Percentiles rank a stretch among this genome's conserved stretches.
Evolutionary conservation across 768 basidiomycete genomes (phyloP).

Genomic region (Vararia minispora): DNA sequence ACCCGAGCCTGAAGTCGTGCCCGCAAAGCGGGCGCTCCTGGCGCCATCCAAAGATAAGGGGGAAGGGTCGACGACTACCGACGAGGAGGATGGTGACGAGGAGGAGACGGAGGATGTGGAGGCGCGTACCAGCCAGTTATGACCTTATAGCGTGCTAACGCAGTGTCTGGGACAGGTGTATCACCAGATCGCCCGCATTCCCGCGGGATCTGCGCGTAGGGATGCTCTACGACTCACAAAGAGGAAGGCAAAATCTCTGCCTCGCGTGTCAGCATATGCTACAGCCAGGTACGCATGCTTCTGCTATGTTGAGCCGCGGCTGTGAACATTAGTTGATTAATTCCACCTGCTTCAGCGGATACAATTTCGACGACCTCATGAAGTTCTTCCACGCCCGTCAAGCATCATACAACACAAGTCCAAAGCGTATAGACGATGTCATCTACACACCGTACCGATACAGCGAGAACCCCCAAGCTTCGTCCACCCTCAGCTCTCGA

Average conservation of each 20-base stretch:
- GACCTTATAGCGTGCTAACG: neutral
- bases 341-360: constrained; percentile 45
- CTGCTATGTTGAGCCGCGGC: neutral
- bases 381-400: constrained; percentile 84
- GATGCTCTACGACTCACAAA: constrained; percentile 88
- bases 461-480: constrained; percentile 37
- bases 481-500: constrained; percentile 7
- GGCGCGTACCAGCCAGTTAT: constrained; percentile 24
- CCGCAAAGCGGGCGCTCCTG: constrained; percentile 13
- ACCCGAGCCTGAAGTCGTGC: constrained; percentile 36
- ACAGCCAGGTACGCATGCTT: constrained; percentile 64
- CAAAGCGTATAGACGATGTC: constrained; percentile 83
- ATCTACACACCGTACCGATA: constrained; percentile 90
- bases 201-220: constrained; percentile 85
- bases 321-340: neutral
- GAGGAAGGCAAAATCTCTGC: constrained; percentile 86
- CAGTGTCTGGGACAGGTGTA: constrained; percentile 49
- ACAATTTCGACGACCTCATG: constrained; percentile 77
- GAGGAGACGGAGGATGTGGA: constrained; percentile 54
- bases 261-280: constrained; percentile 93
- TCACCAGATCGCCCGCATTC: constrained; percentile 87
- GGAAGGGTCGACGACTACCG: constrained; percentile 20
- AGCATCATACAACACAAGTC: constrained; percentile 73
- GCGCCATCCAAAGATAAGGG: constrained; percentile 17
- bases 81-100: constrained; percentile 32